A percentile compares a stretch with the other conserved stretches of the same genome.
Evolutionary conservation across 2,329 filamentous ascomycete genomes (phyloP).

Genomic region (Monilinia fructigena): DNA sequence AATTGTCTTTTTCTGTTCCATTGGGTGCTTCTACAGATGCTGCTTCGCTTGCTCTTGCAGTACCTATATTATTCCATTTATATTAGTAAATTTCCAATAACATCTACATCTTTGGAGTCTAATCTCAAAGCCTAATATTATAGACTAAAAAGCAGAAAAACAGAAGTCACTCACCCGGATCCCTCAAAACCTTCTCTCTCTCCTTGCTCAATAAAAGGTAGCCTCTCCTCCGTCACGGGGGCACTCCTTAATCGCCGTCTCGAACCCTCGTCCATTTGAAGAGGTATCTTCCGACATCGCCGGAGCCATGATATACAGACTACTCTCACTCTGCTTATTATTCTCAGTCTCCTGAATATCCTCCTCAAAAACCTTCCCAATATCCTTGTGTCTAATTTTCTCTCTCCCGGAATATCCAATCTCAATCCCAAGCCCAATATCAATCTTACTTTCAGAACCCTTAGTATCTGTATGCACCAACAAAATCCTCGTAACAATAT

Average conservation of each 20-base stretch:
- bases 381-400: too few species aligned
- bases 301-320: too few species aligned
- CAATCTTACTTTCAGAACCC: too few species aligned
- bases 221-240: conserved; percentile 2
- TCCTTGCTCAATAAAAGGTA: background rate
- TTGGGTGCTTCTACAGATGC: conserved; percentile 43
- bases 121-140: background rate
- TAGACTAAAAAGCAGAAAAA: too few species aligned
- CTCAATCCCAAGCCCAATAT: too few species aligned
- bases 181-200: background rate
- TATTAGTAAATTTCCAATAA: background rate
- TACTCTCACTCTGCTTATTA: too few species aligned
- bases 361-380: too few species aligned
- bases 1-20: conserved; percentile 43
- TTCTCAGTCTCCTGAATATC: too few species aligned
- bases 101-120: background rate
- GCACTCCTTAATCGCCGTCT: conserved; percentile 1
- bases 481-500: too few species aligned
- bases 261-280: background rate
- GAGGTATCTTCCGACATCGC: too few species aligned
- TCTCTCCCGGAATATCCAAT: too few species aligned
- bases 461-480: too few species aligned
- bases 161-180: background rate
- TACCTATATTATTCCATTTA: conserved; percentile 34
- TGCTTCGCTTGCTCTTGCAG: conserved; percentile 45